A percentile compares a stretch with the other conserved stretches of the same genome.
These are phyloP conservation scores for Xerocomus potaroensis DNA, from an alignment of 768 basidiomycete species.

Conservation along the genomic window DNA sequence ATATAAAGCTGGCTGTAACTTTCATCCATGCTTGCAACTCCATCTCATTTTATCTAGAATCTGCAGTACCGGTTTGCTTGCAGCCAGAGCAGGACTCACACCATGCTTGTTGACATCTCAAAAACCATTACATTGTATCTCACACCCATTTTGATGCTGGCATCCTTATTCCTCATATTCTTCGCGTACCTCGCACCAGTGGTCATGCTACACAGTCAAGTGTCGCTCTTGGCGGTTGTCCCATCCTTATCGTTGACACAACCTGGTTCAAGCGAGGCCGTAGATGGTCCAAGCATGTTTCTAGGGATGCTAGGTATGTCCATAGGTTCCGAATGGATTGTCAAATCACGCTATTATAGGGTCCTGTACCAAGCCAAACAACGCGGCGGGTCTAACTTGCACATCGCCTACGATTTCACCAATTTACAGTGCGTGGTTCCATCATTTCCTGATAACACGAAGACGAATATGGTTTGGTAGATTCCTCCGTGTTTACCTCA, in stretches of 20 bases:
- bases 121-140: slow-evolving; percentile 67
- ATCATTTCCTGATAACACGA: neutral
- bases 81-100: slow-evolving; percentile 21
- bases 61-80: slow-evolving; percentile 23
- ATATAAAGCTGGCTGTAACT: slow-evolving; percentile 18
- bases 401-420: slow-evolving; percentile 52
- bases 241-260: slow-evolving; percentile 47
- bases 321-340: neutral
- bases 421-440: slow-evolving; percentile 48
- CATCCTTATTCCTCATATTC: slow-evolving; percentile 60
- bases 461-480: slow-evolving; percentile 31
- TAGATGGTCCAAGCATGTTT: slow-evolving; percentile 68
- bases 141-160: slow-evolving; percentile 60
- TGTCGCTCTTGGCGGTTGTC: slow-evolving; percentile 60
- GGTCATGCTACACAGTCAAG: slow-evolving; percentile 53
- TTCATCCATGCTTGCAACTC: too few relatives aligned
- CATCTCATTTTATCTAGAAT: slow-evolving; percentile 1
- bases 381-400: slow-evolving; percentile 51
- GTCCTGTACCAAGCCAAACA: slow-evolving; percentile 56
- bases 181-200: slow-evolving; percentile 69
- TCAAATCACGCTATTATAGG: slow-evolving; percentile 38
- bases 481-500: slow-evolving; percentile 57
- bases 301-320: slow-evolving; percentile 63
- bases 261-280: slow-evolving; percentile 24
- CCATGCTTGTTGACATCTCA: slow-evolving; percentile 68